These are phyloP conservation scores for Talaromyces stipitatus DNA, from an alignment of 495 filamentous ascomycete genomes.

Conservation along the genomic window DNA sequence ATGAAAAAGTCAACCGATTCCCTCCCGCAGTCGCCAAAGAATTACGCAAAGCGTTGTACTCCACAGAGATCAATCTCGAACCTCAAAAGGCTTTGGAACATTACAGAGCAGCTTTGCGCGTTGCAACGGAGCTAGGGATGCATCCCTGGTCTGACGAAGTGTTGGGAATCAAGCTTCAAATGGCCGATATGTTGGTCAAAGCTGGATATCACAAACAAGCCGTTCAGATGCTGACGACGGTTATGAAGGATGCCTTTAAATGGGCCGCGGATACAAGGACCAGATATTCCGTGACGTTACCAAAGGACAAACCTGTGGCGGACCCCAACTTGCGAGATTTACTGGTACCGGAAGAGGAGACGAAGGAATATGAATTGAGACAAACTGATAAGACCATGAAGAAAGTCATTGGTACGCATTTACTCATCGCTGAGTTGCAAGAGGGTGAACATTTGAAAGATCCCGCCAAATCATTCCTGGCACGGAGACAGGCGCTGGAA, in stretches of 20 bases:
- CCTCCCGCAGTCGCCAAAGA: constrained; percentile 71
- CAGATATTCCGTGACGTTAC: constrained; percentile 34
- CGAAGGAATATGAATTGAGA: constrained; percentile 12
- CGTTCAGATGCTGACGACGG: constrained; percentile 62
- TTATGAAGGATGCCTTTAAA: constrained; percentile 46
- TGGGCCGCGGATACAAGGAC: constrained; percentile 54
- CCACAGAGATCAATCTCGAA: constrained; percentile 64
- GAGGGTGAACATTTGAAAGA: constrained; percentile 38
- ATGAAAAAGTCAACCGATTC: constrained; percentile 63
- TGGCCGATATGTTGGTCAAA: constrained; percentile 72
- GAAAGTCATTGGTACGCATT: constrained; percentile 63
- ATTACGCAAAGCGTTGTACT: constrained; percentile 81
- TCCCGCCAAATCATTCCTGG: constrained; percentile 58
- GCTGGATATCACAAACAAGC: constrained; percentile 56
- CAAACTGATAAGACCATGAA: constrained; percentile 63
- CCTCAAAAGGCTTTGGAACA: constrained; percentile 69
- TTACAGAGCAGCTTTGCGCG: constrained; percentile 67
- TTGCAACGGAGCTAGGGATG: constrained; percentile 63
- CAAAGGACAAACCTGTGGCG: background rate
- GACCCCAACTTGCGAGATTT: background rate
- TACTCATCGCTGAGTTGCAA: constrained; percentile 80
- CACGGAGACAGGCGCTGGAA: constrained; percentile 76
- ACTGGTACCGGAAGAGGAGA: constrained; percentile 6
- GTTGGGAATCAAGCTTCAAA: constrained; percentile 76
- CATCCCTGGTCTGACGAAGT: constrained; percentile 87